Percentiles rank a stretch among this genome's conserved stretches.
Conservation (phyloP, 2,329 filamentous ascomycete species). For the Trichoderma polysporum region DNA sequence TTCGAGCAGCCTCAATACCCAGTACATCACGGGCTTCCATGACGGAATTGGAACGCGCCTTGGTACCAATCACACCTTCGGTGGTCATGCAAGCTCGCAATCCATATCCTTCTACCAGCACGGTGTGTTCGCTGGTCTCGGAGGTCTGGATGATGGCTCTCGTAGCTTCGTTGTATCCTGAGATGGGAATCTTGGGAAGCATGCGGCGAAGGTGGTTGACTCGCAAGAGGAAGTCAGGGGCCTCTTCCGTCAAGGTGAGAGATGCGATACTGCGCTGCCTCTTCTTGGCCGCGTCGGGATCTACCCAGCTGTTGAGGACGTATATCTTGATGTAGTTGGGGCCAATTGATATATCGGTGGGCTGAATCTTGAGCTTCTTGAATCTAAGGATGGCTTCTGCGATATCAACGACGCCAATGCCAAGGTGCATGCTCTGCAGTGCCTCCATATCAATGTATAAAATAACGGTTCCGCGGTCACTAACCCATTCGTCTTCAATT, state of each 20-base stretch:
- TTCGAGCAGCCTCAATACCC: constrained; percentile 90
- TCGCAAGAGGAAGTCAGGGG: constrained; percentile 62
- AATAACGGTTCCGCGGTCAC: constrained; percentile 70
- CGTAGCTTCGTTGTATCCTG: constrained; percentile 81
- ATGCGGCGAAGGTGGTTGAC: constrained; percentile 83
- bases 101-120: constrained; percentile 93
- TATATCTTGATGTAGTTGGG: constrained; percentile 70
- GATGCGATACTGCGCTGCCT: constrained; percentile 38
- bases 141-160: constrained; percentile 87
- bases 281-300: constrained; percentile 41
- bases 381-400: constrained; percentile 72
- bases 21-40: constrained; percentile 86
- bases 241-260: constrained; percentile 45
- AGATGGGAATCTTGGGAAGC: constrained; percentile 80
- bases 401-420: constrained; percentile 73
- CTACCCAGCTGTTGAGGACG: constrained; percentile 50
- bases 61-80: constrained; percentile 78
- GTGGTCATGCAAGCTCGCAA: constrained; percentile 89
- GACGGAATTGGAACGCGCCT: constrained; percentile 77
- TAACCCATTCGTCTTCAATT: constrained; percentile 87
- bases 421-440: constrained; percentile 77
- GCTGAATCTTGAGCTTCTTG: constrained; percentile 77
- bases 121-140: constrained; percentile 65
- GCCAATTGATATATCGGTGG: constrained; percentile 61
- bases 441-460: constrained; percentile 79